Evolutionary conservation across 2,329 filamentous ascomycete genomes (phyloP), one percentile per base, ranked within the genome.

Genomic region (Tolypocladium ophioglossoides): DNA sequence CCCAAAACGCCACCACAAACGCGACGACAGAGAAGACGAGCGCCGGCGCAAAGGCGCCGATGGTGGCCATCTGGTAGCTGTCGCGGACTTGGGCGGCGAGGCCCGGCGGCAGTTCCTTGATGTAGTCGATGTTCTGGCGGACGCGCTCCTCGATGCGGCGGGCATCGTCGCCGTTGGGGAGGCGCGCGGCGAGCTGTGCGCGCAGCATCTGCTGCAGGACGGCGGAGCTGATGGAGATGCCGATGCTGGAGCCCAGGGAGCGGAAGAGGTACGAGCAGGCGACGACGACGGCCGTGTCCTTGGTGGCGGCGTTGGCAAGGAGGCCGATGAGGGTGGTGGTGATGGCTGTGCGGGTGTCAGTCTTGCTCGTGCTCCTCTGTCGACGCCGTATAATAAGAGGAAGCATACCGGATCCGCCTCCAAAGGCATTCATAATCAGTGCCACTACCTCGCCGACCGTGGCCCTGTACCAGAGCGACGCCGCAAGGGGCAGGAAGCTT

Each of bases 211-310:
- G 82, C 64, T 92, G 89, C 48, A 90, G 78, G 9, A 89, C 77
- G 1, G 86, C 87, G 1, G 86, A 83, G 51, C 80, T 80, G 55
- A 89, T 72, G n/a, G 85, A 86, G 54, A 91, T 75, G 12, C 87
- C 88, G 54, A 91, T 73, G 8, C 85, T 86, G n/a, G 88, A 76
- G n/a, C 87, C 89, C 0, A 91, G 74, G 1, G 85, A 86, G 40
- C 88, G 83, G 74, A 92, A 92, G 27, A 92, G 80, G 69, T 92
- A 92, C 22, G 84, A 87, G 66, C 86, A 90, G 9, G 89, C 88
- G 18, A 88, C 87, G 4, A 84, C 86, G 1, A 91, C 80, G 2
- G 89, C 87, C 57, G 87, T 83, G 59, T 91, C 87, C 46, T 82
- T 76, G 3, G 76, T 73, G 1, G 79, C 72, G 0, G 85, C 80